Percentiles rank a stretch among this genome's conserved stretches.
Conservation (phyloP, 192 early-diverging fungal genomes). For the Backusella mclennaniae region DNA sequence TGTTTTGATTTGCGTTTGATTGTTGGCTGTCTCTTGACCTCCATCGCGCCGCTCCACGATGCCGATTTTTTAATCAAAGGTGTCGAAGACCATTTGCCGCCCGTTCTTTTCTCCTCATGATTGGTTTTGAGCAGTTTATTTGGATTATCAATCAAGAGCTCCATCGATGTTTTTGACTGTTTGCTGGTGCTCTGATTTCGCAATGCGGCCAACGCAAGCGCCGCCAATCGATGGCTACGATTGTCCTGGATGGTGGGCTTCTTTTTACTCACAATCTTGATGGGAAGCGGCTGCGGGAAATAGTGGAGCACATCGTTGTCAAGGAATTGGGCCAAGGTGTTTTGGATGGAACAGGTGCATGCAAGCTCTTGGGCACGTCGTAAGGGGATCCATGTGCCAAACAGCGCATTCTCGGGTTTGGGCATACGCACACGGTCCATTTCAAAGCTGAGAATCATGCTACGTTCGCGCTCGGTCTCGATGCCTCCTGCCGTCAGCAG, state of each 20-base stretch:
- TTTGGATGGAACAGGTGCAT: slow-evolving; percentile 76
- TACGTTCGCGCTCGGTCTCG: slow-evolving; percentile 81
- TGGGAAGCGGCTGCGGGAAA: slow-evolving; percentile 63
- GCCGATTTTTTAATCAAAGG: neutral
- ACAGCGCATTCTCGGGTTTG: slow-evolving; percentile 66
- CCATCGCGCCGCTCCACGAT: neutral
- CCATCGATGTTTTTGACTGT: neutral
- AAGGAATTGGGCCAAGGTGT: slow-evolving; percentile 72
- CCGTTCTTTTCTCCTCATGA: neutral
- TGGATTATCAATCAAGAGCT: neutral
- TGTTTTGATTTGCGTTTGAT: slow-evolving; percentile 5
- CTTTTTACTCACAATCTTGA: slow-evolving; percentile 12
- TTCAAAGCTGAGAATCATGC: slow-evolving; percentile 87
- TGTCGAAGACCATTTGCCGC: neutral
- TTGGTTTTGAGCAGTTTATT: neutral
- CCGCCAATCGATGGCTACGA: neutral
- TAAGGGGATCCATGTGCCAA: slow-evolving; percentile 93
- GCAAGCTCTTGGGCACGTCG: slow-evolving; percentile 81
- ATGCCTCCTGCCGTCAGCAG: slow-evolving; percentile 86
- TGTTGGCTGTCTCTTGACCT: neutral
- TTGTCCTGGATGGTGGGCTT: neutral
- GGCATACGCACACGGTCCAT: slow-evolving; percentile 74
- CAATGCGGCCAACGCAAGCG: neutral
- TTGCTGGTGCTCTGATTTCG: neutral
- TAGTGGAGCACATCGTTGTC: slow-evolving; percentile 70